phyloP scores from a whole-genome alignment of 495 filamentous ascomycete species.

The Rhizodiscina lignyota region DNA sequence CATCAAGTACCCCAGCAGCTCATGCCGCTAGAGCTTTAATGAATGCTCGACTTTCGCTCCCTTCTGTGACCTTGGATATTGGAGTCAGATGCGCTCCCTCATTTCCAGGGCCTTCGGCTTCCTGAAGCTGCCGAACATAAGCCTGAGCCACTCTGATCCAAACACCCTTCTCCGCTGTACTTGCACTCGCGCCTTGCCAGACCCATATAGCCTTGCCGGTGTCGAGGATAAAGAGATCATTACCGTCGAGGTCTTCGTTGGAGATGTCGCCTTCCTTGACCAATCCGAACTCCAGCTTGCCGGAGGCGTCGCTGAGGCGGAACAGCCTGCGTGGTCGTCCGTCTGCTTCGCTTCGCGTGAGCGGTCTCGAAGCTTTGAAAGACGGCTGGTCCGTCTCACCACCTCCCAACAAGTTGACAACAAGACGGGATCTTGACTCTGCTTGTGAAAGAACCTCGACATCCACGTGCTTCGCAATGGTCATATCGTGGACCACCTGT shows the following conservation, averaged over 20 bases:
- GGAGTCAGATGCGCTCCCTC: no score
- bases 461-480: slow-evolving; percentile 39
- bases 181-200: slow-evolving; percentile 39
- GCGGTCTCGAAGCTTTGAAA: slow-evolving; percentile 25
- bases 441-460: slow-evolving; percentile 43
- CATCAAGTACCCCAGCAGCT: no score
- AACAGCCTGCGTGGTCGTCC: slow-evolving; percentile 30
- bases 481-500: slow-evolving; percentile 45
- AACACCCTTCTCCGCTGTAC: slow-evolving; percentile 32
- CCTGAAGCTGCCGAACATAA: slow-evolving; percentile 33
- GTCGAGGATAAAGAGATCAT: slow-evolving; percentile 44
- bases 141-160: slow-evolving; percentile 41
- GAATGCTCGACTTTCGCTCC: no score
- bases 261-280: slow-evolving; percentile 32
- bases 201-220: slow-evolving; percentile 36
- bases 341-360: slow-evolving; percentile 7
- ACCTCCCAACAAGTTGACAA: slow-evolving; percentile 39
- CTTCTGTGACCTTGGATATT: no score
- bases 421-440: slow-evolving; percentile 32
- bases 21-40: no score
- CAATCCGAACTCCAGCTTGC: slow-evolving; percentile 31
- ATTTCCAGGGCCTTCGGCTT: no score
- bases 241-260: slow-evolving; percentile 29
- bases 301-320: slow-evolving; percentile 37
- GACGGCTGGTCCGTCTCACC: slow-evolving; percentile 19